phyloP scores from a whole-genome alignment of 75 land plant genomes.

The Selaginella tamariscina region DNA sequence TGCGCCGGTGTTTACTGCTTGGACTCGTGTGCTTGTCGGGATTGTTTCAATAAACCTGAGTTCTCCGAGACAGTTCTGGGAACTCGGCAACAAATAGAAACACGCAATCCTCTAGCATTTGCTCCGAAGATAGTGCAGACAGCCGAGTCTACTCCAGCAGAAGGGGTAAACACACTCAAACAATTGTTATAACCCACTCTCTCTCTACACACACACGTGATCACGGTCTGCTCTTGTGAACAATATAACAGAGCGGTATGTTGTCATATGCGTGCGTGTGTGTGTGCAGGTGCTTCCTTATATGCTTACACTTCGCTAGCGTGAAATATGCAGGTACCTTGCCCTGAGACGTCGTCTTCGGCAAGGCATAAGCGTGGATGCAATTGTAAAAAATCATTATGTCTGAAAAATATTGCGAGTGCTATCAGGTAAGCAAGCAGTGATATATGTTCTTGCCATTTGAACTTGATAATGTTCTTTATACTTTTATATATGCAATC shows the following conservation, averaged over 20 bases:
- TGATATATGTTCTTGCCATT: not conserved
- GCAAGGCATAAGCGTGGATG: conserved; percentile 12
- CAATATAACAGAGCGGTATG: too few relatives aligned
- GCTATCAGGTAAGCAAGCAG: not conserved
- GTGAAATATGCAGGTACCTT: not conserved
- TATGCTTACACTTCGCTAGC: too few relatives aligned
- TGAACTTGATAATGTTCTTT: not conserved
- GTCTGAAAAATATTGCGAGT: conserved; percentile 12
- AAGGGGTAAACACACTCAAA: not conserved
- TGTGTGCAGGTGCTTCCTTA: too few relatives aligned
- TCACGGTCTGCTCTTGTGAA: too few relatives aligned
- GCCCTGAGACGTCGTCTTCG: not conserved
- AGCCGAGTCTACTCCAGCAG: not conserved
- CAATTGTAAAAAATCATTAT: conserved; percentile 4
- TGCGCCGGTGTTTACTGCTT: conserved; percentile 6
- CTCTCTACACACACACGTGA: too few relatives aligned
- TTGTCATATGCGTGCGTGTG: too few relatives aligned
- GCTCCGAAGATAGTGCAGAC: conserved; percentile 10
- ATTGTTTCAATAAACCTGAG: conserved; percentile 10
- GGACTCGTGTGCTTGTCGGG: conserved; percentile 11
- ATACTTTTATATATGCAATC: too few relatives aligned
- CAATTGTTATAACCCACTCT: too few relatives aligned
- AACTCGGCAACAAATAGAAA: conserved; percentile 6
- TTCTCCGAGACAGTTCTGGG: conserved; percentile 7
- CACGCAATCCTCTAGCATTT: conserved; percentile 12